Percentiles rank a stretch among this genome's conserved stretches.
Conservation (phyloP, 176 grass and related monocot species). For the Carex cristatella region DNA sequence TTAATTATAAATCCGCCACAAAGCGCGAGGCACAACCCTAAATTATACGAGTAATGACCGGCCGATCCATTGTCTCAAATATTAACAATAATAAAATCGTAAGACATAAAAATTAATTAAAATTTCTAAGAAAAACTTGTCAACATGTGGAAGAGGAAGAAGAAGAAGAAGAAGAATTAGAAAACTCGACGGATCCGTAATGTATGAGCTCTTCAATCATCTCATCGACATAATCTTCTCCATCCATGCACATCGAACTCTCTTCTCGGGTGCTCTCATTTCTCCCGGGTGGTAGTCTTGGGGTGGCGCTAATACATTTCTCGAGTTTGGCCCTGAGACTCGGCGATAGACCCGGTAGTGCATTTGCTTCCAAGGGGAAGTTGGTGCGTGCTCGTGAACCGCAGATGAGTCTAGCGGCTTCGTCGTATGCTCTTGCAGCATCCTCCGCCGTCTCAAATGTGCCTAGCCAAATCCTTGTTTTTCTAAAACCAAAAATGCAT, state of each 20-base stretch:
- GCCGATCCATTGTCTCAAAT: too few species aligned
- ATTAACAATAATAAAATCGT: too few species aligned
- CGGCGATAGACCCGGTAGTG: constrained; percentile 32
- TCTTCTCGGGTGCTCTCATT: not conserved
- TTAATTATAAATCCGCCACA: too few species aligned
- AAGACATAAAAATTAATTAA: too few species aligned
- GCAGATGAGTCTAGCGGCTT: constrained; percentile 79
- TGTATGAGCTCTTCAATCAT: constrained; percentile 89
- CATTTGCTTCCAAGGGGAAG: constrained; percentile 29
- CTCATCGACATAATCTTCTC: constrained; percentile 56
- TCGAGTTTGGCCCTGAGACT: constrained; percentile 72
- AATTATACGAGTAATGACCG: too few species aligned
- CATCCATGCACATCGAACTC: constrained; percentile 9
- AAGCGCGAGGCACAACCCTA: too few species aligned
- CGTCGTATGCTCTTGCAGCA: constrained; percentile 82
- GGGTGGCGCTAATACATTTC: constrained; percentile 34
- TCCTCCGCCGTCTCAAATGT: constrained; percentile 82
- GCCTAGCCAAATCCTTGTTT: constrained; percentile 95
- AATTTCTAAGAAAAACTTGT: too few species aligned
- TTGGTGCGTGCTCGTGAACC: constrained; percentile 61
- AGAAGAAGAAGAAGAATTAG: constrained; percentile 4
- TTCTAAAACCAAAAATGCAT: constrained; percentile 32
- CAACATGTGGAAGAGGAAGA: constrained; percentile 24
- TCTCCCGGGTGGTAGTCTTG: too few species aligned
- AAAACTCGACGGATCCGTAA: constrained; percentile 73